Evolutionary conservation across 768 basidiomycete genomes (phyloP).

Genomic region (Lepiota brunneoincarnata): DNA sequence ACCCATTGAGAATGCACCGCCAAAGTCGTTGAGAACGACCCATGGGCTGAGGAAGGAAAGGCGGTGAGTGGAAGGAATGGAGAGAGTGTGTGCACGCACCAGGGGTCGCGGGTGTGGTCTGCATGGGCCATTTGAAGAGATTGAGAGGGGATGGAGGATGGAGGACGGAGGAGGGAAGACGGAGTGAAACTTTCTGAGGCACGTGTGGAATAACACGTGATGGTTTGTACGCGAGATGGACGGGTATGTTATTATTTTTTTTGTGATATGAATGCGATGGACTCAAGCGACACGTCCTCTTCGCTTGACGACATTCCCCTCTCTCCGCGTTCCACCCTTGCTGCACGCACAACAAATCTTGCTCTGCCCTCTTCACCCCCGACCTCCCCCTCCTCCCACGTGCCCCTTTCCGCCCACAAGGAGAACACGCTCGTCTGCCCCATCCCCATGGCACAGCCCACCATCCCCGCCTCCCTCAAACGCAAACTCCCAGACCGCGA

Average conservation of each 20-base stretch:
- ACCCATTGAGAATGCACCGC: constrained; percentile 97
- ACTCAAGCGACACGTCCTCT: constrained; percentile 34
- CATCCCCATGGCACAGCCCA: constrained; percentile 19
- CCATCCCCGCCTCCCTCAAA: constrained; percentile 37
- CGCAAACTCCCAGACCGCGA: constrained; percentile 45
- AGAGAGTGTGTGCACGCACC: constrained; percentile 42
- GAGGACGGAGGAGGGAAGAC: constrained; percentile 1
- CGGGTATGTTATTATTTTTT: neutral
- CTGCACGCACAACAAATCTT: neutral
- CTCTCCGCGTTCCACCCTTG: constrained; percentile 28
- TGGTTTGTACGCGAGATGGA: constrained; percentile 10
- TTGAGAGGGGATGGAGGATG: constrained; percentile 7
- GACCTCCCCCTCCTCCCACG: constrained; percentile 17
- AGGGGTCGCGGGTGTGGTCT: constrained; percentile 93
- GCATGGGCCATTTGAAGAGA: constrained; percentile 86
- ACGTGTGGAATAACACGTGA: constrained; percentile 11
- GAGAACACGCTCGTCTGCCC: constrained; percentile 39
- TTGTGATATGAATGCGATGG: constrained; percentile 26
- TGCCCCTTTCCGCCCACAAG: constrained; percentile 34
- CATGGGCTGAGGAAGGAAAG: constrained; percentile 65
- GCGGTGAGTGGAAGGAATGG: neutral
- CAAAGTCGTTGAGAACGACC: constrained; percentile 98
- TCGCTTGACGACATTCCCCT: constrained; percentile 50
- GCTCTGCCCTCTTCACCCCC: neutral
- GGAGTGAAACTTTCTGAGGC: constrained; percentile 14